Evolutionary conservation across 2,329 filamentous ascomycete species (phyloP).

Genomic region (Alternaria ethzedia): DNA sequence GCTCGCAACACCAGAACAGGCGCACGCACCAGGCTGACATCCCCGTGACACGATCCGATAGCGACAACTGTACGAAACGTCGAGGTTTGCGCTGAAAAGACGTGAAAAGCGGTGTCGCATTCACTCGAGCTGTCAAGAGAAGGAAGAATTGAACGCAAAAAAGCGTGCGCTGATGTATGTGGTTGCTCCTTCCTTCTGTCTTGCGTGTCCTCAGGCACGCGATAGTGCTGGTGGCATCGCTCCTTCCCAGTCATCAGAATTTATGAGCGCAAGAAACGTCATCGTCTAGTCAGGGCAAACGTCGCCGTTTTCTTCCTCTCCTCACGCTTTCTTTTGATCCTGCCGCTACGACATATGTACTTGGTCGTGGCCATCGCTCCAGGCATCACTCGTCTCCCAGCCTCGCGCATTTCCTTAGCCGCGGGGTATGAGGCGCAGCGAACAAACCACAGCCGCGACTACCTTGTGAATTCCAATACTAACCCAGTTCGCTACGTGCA

Average conservation of each 20-base stretch:
- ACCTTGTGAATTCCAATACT: slow-evolving; percentile 18
- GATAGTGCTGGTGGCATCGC: slow-evolving; percentile 11
- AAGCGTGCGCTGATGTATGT: slow-evolving; percentile 44
- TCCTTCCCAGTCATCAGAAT: slow-evolving; percentile 15
- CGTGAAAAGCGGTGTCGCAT: slow-evolving; percentile 29
- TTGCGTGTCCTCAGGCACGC: slow-evolving; percentile 28
- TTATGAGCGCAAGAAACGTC: slow-evolving; percentile 6
- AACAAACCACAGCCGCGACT: slow-evolving; percentile 9
- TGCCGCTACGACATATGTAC: not conserved
- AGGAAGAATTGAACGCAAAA: slow-evolving; percentile 19
- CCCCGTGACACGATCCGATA: slow-evolving; percentile 21
- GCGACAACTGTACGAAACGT: slow-evolving; percentile 14
- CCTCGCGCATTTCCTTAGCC: slow-evolving; percentile 23
- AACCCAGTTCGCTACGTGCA: slow-evolving; percentile 10
- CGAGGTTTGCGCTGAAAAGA: slow-evolving; percentile 12
- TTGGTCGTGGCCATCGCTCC: slow-evolving; percentile 10
- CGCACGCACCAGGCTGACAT: slow-evolving; percentile 34
- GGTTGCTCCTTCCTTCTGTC: slow-evolving; percentile 31
- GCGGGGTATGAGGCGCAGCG: slow-evolving; percentile 32
- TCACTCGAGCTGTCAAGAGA: slow-evolving; percentile 13
- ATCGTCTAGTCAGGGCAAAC: not conserved
- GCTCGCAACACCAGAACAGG: slow-evolving; percentile 19
- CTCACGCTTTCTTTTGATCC: not conserved
- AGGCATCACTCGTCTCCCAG: slow-evolving; percentile 37
- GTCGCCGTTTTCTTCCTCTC: not conserved